Conservation (phyloP, 768 basidiomycete species). For the Termitomyces heimii region DNA sequence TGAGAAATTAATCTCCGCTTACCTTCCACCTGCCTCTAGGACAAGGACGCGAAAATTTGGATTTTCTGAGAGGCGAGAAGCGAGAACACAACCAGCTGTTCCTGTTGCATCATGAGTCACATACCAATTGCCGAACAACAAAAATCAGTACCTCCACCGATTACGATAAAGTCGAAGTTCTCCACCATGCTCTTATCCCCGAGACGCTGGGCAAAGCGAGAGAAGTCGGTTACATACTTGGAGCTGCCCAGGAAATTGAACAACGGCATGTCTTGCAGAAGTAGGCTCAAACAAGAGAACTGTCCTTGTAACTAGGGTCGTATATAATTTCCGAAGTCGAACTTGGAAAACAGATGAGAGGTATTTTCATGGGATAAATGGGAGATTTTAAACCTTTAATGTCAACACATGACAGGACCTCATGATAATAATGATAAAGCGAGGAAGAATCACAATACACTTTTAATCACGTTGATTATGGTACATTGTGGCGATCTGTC, state of each 20-base stretch:
- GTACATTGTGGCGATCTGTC: too few relatives aligned
- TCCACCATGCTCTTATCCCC: constrained; percentile 1
- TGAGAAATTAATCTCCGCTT: neutral
- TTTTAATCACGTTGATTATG: neutral
- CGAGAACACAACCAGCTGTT: constrained; percentile 58
- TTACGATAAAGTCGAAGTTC: constrained; percentile 45
- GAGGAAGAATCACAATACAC: neutral
- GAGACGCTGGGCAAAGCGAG: constrained; percentile 13
- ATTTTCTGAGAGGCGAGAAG: constrained; percentile 52
- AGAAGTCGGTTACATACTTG: constrained; percentile 18
- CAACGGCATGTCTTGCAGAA: neutral
- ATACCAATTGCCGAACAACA: neutral
- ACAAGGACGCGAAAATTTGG: constrained; percentile 47
- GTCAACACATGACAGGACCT: too few relatives aligned
- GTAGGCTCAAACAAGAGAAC: neutral
- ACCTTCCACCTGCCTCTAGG: constrained; percentile 61
- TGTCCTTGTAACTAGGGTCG: neutral
- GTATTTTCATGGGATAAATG: neutral
- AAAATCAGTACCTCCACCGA: constrained; percentile 42
- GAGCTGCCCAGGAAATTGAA: neutral
- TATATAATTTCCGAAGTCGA: neutral
- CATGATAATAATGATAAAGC: too few relatives aligned
- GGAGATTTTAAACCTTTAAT: neutral
- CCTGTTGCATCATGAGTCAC: constrained; percentile 24
- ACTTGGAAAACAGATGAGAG: neutral